Conservation (phyloP, 2,329 filamentous ascomycete species). For the Trichoderma sp. region DNA sequence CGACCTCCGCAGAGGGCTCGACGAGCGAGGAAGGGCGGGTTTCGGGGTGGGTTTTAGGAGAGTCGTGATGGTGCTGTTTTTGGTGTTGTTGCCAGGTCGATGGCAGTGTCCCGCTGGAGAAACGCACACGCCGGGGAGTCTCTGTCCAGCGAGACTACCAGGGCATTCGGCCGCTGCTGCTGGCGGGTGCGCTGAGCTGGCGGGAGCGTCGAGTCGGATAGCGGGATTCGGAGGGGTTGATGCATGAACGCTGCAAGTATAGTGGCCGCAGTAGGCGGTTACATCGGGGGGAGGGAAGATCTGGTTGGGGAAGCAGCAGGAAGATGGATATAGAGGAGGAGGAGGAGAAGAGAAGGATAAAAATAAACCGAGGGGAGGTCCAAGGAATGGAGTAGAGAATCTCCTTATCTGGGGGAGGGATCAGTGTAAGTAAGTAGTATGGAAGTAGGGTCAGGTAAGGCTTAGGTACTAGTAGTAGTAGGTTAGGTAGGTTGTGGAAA, state of each 20-base stretch:
- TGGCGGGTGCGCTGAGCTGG: conserved; percentile 15
- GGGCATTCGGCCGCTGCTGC: conserved; percentile 17
- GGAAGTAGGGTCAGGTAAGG: neutral
- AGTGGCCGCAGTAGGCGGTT: conserved; percentile 12
- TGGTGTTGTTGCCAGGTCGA: neutral
- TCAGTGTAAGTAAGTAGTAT: neutral
- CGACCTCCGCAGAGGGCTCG: conserved; percentile 58
- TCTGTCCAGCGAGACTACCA: neutral
- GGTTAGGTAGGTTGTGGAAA: neutral
- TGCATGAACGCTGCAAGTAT: conserved; percentile 18
- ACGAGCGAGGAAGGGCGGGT: conserved; percentile 44
- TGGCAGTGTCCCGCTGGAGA: neutral
- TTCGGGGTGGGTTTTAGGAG: neutral
- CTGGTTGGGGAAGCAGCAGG: neutral
- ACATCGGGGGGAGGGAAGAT: conserved; percentile 2
- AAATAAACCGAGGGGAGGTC: neutral
- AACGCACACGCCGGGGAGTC: conserved; percentile 10
- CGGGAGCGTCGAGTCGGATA: conserved; percentile 1
- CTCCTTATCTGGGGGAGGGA: neutral
- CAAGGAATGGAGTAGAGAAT: neutral
- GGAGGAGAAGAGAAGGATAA: neutral
- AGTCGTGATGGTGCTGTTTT: neutral
- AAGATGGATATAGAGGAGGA: neutral
- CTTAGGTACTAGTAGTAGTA: no score
- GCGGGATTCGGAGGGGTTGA: conserved; percentile 19